phyloP scores from a whole-genome alignment of 768 basidiomycete genomes.

The Agaricus subrufescens region DNA sequence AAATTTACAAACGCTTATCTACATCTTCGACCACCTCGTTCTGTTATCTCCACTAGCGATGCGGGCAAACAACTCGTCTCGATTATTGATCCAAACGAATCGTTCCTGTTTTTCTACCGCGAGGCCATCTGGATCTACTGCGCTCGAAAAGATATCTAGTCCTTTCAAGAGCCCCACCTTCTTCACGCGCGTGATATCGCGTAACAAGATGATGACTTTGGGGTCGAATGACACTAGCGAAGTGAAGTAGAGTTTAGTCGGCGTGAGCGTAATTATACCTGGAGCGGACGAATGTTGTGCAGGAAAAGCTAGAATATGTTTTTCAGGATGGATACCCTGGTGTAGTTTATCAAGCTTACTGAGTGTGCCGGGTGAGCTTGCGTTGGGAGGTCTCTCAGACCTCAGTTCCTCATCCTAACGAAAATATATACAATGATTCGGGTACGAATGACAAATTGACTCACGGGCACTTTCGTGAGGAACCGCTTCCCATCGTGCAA shows the following conservation, averaged over 20 bases:
- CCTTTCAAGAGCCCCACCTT: slow-evolving; percentile 52
- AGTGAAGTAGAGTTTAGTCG: slow-evolving; percentile 47
- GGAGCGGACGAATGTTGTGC: slow-evolving; percentile 51
- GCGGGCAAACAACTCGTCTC: slow-evolving; percentile 65
- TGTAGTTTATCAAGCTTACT: neutral
- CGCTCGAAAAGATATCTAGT: slow-evolving; percentile 40
- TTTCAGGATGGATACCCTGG: neutral
- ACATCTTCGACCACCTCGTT: neutral
- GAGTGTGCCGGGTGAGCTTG: neutral
- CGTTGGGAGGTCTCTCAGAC: neutral
- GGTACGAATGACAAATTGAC: neutral
- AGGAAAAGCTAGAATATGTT: slow-evolving; percentile 43
- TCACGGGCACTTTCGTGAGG: neutral
- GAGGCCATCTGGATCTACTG: slow-evolving; percentile 21
- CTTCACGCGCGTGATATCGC: slow-evolving; percentile 49
- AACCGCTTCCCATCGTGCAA: slow-evolving; percentile 1
- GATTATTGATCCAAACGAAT: slow-evolving; percentile 54
- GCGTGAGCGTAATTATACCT: slow-evolving; percentile 56
- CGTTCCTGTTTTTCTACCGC: slow-evolving; percentile 41
- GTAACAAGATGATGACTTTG: slow-evolving; percentile 40
- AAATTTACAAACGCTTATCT: neutral
- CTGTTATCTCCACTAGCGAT: slow-evolving; percentile 35
- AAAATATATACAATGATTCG: neutral
- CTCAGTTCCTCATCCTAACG: neutral
- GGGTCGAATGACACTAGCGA: slow-evolving; percentile 42